Evolutionary conservation across 805 yeast species (phyloP).

Genomic region (Ogataea parapolymorpha): DNA sequence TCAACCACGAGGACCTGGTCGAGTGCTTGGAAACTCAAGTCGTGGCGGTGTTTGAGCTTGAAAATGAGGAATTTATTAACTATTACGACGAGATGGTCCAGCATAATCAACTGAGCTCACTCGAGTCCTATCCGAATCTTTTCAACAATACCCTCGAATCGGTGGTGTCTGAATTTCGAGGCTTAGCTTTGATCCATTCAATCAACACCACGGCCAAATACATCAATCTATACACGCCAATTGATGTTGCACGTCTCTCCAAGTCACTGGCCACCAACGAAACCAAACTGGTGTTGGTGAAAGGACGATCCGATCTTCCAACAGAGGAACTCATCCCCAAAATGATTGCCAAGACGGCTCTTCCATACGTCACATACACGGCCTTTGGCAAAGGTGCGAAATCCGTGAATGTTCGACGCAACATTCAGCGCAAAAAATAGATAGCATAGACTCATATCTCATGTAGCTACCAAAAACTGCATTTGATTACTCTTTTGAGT

Average conservation of each 20-base stretch:
- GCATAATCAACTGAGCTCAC: not conserved
- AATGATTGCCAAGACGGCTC: constrained; percentile 10
- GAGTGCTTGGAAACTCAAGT: constrained; percentile 40
- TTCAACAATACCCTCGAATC: constrained; percentile 17
- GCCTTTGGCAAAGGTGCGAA: constrained; percentile 43
- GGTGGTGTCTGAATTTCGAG: constrained; percentile 36
- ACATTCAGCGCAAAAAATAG: constrained; percentile 36
- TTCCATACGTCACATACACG: constrained; percentile 42
- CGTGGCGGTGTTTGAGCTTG: constrained; percentile 37
- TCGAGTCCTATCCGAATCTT: constrained; percentile 26
- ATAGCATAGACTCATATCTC: not conserved
- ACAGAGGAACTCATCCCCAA: constrained; percentile 37
- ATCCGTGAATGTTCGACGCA: constrained; percentile 46
- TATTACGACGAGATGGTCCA: constrained; percentile 16
- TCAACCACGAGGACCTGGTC: constrained; percentile 33
- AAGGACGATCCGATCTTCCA: constrained; percentile 69
- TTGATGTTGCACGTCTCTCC: constrained; percentile 13
- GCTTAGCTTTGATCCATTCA: constrained; percentile 67
- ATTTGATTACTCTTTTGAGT: not conserved
- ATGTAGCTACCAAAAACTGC: not conserved
- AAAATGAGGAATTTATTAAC: constrained; percentile 20
- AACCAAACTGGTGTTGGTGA: constrained; percentile 40
- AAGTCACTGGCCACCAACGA: constrained; percentile 20
- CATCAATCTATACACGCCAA: constrained; percentile 59
- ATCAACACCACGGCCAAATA: constrained; percentile 38